Conservation (phyloP, 345 rosid species). For the Melaleuca alternifolia region DNA sequence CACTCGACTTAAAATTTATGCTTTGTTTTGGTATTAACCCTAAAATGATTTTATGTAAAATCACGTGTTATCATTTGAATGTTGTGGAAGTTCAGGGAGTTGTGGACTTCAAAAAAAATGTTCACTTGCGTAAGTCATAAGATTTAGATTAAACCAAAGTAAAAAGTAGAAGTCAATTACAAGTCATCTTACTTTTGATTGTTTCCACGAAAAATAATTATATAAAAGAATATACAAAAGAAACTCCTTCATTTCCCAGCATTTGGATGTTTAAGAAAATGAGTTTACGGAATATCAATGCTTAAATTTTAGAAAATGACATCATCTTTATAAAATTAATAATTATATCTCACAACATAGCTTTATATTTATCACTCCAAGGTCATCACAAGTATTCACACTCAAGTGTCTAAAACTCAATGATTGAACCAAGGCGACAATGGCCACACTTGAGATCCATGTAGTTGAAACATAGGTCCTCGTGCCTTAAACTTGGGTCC, state of each 20-base stretch:
- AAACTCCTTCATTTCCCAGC: neutral
- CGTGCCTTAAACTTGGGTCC: neutral
- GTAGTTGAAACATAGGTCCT: neutral
- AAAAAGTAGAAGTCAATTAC: neutral
- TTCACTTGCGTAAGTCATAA: neutral
- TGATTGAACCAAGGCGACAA: accelerated
- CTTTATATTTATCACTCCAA: neutral
- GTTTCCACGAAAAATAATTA: neutral
- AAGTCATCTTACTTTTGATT: neutral
- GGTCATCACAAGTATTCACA: accelerated
- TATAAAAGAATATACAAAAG: neutral
- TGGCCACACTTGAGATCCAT: neutral
- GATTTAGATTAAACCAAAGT: neutral
- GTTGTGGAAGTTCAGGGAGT: neutral
- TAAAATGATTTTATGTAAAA: neutral
- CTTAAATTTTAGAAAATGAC: neutral
- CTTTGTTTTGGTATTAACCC: too few relatives aligned
- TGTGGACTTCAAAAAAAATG: neutral
- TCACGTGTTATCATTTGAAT: neutral
- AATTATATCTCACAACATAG: neutral
- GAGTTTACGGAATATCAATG: neutral
- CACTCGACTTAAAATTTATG: too few relatives aligned
- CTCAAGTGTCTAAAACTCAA: neutral
- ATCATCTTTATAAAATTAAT: neutral
- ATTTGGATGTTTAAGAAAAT: neutral